phyloP scores from a whole-genome alignment of 306 rosid species.

The Delonix regia region DNA sequence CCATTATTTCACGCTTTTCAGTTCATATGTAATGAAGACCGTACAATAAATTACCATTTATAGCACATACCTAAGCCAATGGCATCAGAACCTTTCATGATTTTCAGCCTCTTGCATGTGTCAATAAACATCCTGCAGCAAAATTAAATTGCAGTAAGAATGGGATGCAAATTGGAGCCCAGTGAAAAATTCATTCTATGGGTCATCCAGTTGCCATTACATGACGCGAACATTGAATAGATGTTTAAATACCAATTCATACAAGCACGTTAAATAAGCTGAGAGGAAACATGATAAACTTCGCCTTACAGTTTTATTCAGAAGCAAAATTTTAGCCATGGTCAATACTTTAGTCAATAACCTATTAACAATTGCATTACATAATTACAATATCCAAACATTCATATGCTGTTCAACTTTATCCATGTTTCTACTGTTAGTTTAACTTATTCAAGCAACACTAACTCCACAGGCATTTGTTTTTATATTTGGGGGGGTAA shows the following conservation, averaged over 20 bases:
- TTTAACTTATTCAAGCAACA: constrained; percentile 1
- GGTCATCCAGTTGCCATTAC: background rate
- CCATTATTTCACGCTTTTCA: constrained; percentile 13
- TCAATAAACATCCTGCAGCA: constrained; percentile 59
- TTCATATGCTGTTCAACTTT: background rate
- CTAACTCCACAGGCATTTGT: background rate
- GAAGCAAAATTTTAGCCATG: background rate
- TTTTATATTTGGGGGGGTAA: background rate
- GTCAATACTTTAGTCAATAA: background rate
- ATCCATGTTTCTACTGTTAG: background rate
- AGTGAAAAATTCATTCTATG: background rate
- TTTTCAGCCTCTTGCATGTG: constrained; percentile 52
- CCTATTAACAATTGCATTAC: background rate
- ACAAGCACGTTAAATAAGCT: background rate
- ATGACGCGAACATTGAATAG: background rate
- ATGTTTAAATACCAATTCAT: background rate
- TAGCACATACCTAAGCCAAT: constrained; percentile 60
- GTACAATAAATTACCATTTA: constrained; percentile 2
- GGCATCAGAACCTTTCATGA: constrained; percentile 58
- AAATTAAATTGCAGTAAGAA: constrained; percentile 19
- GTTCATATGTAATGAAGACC: background rate
- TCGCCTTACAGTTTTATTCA: background rate
- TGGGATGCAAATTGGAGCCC: constrained; percentile 15
- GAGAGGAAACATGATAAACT: background rate
- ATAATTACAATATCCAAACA: background rate